Evolutionary conservation across 1,139 yeast species (phyloP).

Genomic region (Magnusiomyces tetraspermus): DNA sequence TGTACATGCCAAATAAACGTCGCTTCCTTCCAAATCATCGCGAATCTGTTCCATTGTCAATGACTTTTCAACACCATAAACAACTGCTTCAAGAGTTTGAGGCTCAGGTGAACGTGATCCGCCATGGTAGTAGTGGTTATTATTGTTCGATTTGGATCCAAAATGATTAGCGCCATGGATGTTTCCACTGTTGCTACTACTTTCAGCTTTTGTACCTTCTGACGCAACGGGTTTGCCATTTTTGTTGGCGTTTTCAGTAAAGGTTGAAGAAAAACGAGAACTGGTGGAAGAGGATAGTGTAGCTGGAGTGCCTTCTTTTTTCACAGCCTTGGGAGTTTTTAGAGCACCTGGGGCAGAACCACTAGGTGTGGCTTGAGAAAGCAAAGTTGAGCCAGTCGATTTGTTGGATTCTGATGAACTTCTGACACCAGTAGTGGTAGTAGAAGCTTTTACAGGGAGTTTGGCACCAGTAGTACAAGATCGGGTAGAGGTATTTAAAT

Average conservation of each 20-base stretch:
- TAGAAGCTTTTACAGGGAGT: background rate
- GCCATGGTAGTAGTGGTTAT: background rate
- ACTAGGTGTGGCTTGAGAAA: background rate
- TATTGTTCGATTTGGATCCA: background rate
- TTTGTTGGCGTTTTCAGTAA: background rate
- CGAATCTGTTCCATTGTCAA: slow-evolving; percentile 8
- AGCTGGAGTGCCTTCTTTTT: background rate
- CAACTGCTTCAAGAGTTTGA: slow-evolving; percentile 7
- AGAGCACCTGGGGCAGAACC: background rate
- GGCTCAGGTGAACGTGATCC: background rate
- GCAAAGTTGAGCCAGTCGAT: background rate
- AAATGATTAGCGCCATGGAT: background rate
- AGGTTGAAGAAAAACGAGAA: background rate
- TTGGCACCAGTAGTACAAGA: background rate
- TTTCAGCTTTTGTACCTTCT: background rate
- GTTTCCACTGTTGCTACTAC: background rate
- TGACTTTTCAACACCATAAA: slow-evolving; percentile 11
- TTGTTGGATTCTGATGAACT: background rate
- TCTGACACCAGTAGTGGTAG: background rate
- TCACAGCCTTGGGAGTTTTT: background rate
- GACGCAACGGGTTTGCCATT: background rate
- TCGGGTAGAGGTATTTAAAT: background rate
- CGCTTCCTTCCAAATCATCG: slow-evolving; percentile 7
- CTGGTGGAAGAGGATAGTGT: background rate
- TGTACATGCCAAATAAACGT: slow-evolving; percentile 7